Percentiles rank a stretch among this genome's conserved stretches.
phyloP scores from a whole-genome alignment of 805 yeast genomes.

The Ogataea ganodermae region DNA sequence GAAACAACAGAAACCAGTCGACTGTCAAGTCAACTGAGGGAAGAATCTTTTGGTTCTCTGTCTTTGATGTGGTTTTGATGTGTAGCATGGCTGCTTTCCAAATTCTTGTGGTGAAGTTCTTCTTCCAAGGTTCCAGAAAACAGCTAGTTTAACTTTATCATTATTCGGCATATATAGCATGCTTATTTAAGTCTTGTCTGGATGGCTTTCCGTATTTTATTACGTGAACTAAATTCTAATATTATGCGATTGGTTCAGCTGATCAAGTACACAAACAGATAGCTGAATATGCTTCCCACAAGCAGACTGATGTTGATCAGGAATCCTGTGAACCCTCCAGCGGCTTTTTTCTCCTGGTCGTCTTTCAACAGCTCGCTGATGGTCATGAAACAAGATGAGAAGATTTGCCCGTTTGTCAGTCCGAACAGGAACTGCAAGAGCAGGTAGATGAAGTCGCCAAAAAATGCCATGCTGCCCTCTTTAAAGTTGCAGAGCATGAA shows the following conservation, averaged over 20 bases:
- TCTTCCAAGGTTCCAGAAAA: slow-evolving; percentile 71
- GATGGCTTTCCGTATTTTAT: neutral
- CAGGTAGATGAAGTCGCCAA: slow-evolving; percentile 69
- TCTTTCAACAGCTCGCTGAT: slow-evolving; percentile 34
- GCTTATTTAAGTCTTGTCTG: neutral
- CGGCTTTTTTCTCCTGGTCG: slow-evolving; percentile 77
- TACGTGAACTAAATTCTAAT: too few relatives aligned
- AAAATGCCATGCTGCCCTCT: slow-evolving; percentile 38
- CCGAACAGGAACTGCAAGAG: slow-evolving; percentile 78
- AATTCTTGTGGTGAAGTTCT: slow-evolving; percentile 64
- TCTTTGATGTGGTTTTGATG: slow-evolving; percentile 63
- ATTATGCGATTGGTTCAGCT: slow-evolving; percentile 3
- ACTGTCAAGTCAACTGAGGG: slow-evolving; percentile 67
- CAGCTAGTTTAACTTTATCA: slow-evolving; percentile 50
- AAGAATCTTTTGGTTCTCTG: slow-evolving; percentile 65
- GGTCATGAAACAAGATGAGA: slow-evolving; percentile 65
- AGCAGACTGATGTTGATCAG: slow-evolving; percentile 78
- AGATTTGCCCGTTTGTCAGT: slow-evolving; percentile 81
- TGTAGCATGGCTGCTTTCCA: slow-evolving; percentile 71
- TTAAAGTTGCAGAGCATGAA: slow-evolving; percentile 68
- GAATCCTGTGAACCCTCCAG: slow-evolving; percentile 89
- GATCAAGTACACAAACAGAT: slow-evolving; percentile 50
- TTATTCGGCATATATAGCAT: neutral
- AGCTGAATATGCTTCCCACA: slow-evolving; percentile 76
- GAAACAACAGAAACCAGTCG: slow-evolving; percentile 89